phyloP scores from a whole-genome alignment of 2,329 filamentous ascomycete species.

The Orbilia quercus region DNA sequence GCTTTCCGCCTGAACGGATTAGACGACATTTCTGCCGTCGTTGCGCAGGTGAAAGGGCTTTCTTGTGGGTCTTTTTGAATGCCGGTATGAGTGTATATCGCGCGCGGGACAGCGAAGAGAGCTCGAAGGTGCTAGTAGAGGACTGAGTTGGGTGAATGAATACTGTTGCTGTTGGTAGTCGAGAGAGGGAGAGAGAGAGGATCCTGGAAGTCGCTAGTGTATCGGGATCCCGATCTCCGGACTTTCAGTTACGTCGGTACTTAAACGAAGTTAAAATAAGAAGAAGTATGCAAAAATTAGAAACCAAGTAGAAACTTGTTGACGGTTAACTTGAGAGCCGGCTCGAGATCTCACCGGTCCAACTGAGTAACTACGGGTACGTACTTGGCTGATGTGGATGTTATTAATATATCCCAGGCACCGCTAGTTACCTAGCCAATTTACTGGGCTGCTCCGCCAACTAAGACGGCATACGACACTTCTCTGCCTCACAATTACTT shows the following conservation, averaged over 20 bases:
- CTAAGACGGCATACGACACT: constrained; percentile 43
- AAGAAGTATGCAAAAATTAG: too few species aligned
- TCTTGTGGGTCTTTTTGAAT: background rate
- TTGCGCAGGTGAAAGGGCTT: constrained; percentile 1
- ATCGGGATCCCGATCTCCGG: background rate
- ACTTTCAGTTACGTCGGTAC: background rate
- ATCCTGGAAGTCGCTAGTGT: background rate
- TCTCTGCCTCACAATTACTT: constrained; percentile 47
- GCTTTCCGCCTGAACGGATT: constrained; percentile 54
- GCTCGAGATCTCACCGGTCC: constrained; percentile 23
- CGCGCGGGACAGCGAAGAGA: constrained; percentile 15
- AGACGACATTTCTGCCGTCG: constrained; percentile 55
- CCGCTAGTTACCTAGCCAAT: constrained; percentile 23
- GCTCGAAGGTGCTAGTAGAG: background rate
- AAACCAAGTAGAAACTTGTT: background rate
- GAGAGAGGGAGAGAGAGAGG: constrained; percentile 1
- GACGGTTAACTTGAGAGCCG: background rate
- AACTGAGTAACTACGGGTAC: too few species aligned
- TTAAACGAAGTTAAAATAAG: background rate
- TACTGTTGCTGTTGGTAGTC: constrained; percentile 21
- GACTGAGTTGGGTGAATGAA: background rate
- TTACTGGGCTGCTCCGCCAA: constrained; percentile 40
- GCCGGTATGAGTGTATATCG: constrained; percentile 15
- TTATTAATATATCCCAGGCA: constrained; percentile 43
- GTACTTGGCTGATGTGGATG: constrained; percentile 54